These are phyloP conservation scores for Mycocentrospora acerina DNA, from an alignment of 2,329 filamentous ascomycete genomes.

Conservation along the genomic window DNA sequence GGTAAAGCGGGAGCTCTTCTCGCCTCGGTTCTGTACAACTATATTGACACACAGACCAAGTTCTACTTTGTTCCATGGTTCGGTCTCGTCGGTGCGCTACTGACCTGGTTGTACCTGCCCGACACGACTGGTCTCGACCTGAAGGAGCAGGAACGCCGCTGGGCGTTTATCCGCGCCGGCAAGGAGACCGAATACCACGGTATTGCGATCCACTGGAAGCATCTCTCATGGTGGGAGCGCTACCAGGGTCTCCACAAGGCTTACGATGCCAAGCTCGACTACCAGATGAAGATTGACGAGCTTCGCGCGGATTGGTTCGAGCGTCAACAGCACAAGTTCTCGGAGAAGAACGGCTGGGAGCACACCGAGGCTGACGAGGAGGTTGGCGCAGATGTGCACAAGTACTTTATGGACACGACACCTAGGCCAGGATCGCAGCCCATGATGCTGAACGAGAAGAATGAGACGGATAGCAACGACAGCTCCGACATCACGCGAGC, in stretches of 20 bases:
- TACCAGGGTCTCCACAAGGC: conserved; percentile 73
- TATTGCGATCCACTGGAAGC: conserved; percentile 84
- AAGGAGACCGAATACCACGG: conserved; percentile 85
- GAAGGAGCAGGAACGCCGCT: conserved; percentile 95
- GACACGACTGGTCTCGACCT: conserved; percentile 95
- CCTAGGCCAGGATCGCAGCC: conserved; percentile 8
- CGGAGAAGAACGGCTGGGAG: conserved; percentile 31
- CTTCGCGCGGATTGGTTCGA: conserved; percentile 63
- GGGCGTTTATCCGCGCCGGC: conserved; percentile 80
- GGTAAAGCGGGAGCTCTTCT: conserved; percentile 88
- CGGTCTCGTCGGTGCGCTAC: conserved; percentile 79
- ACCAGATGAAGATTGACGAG: conserved; percentile 80
- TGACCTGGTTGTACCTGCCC: conserved; percentile 86
- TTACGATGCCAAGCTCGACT: conserved; percentile 79
- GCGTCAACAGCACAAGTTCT: conserved; percentile 55
- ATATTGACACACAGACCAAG: conserved; percentile 80
- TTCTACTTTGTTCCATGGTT: conserved; percentile 97
- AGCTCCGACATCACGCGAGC: conserved; percentile 10
- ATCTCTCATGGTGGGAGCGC: conserved; percentile 87
- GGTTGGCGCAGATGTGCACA: conserved; percentile 33
- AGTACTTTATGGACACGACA: conserved; percentile 36
- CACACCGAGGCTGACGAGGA: conserved; percentile 32
- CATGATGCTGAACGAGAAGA: conserved; percentile 21
- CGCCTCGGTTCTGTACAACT: conserved; percentile 90
- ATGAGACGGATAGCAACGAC: conserved; percentile 11